Conservation (phyloP, 148 eudicot species). For the Camellia japonica region DNA sequence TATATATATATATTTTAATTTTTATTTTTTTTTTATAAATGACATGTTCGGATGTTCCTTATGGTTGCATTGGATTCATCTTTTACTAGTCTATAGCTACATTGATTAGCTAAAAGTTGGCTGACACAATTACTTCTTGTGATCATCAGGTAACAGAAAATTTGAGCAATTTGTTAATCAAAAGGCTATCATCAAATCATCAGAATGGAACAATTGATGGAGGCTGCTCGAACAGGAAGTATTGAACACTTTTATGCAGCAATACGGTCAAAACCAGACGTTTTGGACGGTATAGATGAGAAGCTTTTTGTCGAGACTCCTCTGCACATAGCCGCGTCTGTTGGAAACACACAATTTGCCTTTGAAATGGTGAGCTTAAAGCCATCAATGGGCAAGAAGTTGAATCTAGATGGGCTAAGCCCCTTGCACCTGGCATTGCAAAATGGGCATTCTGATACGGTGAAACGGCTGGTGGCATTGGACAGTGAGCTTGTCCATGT, state of each 20-base stretch:
- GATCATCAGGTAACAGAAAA: no score
- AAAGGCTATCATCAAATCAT: no score
- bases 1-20: no score
- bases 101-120: no score
- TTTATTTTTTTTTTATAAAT: no score
- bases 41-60: no score
- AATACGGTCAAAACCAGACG: neutral
- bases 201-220: neutral
- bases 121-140: no score
- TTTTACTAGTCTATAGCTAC: no score
- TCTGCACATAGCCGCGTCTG: neutral
- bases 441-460: neutral
- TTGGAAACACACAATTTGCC: neutral
- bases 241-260: neutral
- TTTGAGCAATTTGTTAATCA: no score
- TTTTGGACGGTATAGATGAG: neutral
- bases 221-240: neutral
- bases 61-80: no score
- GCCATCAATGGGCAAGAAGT: no score
- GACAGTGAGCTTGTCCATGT: neutral
- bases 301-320: neutral
- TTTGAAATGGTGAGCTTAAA: neutral
- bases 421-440: neutral
- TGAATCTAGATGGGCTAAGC: neutral
- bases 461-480: neutral